These are phyloP conservation scores for Avena eriantha DNA, from an alignment of 176 grass and related monocot species.

Conservation along the genomic window DNA sequence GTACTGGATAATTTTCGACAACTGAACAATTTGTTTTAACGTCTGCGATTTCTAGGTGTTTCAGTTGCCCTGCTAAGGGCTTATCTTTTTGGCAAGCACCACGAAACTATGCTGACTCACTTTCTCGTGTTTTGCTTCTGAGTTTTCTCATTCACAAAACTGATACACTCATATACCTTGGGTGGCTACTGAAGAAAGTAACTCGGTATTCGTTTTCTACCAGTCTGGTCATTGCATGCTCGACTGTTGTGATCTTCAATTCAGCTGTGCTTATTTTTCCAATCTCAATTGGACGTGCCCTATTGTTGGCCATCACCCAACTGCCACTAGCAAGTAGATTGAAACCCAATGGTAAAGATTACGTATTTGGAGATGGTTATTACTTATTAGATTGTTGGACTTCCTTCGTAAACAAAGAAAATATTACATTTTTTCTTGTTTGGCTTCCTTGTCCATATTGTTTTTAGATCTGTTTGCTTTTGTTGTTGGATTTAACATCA, in stretches of 20 bases:
- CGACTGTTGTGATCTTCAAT: conserved; percentile 47
- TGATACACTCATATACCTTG: conserved; percentile 29
- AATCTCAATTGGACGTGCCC: conserved; percentile 50
- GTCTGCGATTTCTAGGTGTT: conserved; percentile 32
- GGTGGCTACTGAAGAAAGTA: conserved; percentile 27
- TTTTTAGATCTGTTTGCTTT: conserved; percentile 56
- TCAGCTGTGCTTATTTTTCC: conserved; percentile 49
- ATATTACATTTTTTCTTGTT: conserved; percentile 10
- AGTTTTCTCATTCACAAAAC: conserved; percentile 26
- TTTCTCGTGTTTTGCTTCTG: conserved; percentile 39
- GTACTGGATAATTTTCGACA: not conserved
- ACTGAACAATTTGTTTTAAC: conserved; percentile 2
- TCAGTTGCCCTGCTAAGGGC: conserved; percentile 27
- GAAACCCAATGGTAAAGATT: conserved; percentile 56
- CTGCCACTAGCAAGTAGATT: conserved; percentile 42
- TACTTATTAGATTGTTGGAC: not conserved
- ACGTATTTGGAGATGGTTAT: conserved; percentile 3
- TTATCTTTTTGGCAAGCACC: conserved; percentile 33
- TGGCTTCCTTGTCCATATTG: conserved; percentile 22
- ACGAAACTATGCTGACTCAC: conserved; percentile 26
- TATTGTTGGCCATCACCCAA: conserved; percentile 47
- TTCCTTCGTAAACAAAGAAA: not conserved
- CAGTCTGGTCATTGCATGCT: conserved; percentile 35
- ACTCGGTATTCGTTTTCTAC: conserved; percentile 20
- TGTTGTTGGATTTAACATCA: conserved; percentile 42